Evolutionary conservation across 106 monocot genomes (phyloP).

Genomic region (Acorus calamus): DNA sequence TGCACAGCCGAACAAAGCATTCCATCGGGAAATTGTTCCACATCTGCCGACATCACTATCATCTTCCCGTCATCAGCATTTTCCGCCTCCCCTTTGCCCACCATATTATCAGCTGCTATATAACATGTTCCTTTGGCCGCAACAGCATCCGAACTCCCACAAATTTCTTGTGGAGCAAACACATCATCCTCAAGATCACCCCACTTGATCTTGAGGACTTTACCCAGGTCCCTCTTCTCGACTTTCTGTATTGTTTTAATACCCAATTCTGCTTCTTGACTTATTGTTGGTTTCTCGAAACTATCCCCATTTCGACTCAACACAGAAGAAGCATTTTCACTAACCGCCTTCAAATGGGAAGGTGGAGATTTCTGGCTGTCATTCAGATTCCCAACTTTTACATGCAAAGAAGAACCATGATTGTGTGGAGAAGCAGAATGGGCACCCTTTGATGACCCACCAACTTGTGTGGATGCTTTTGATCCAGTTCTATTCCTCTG

Average conservation of each 20-base stretch:
- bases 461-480: slow-evolving; percentile 37
- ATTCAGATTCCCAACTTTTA: slow-evolving; percentile 14
- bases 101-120: slow-evolving; percentile 3
- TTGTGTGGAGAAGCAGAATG: slow-evolving; percentile 4
- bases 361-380: slow-evolving; percentile 10
- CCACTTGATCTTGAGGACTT: slow-evolving; percentile 43
- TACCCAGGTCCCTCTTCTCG: slow-evolving; percentile 11
- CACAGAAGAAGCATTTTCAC: slow-evolving; percentile 4
- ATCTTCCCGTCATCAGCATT: slow-evolving; percentile 3
- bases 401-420: slow-evolving; percentile 11
- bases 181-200: slow-evolving; percentile 50
- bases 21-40: slow-evolving; percentile 27
- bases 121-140: slow-evolving; percentile 3
- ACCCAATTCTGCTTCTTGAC: slow-evolving; percentile 5
- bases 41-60: slow-evolving; percentile 11
- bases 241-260: slow-evolving; percentile 8
- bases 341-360: slow-evolving; percentile 4
- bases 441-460: slow-evolving; percentile 25
- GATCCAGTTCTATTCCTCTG: slow-evolving; percentile 61
- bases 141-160: slow-evolving; percentile 12
- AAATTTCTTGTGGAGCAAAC: slow-evolving; percentile 10
- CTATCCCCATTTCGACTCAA: slow-evolving; percentile 9
- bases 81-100: slow-evolving; percentile 7
- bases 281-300: slow-evolving; percentile 16
- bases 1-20: slow-evolving; percentile 12